A percentile compares a stretch with the other conserved stretches of the same genome.
Conservation (phyloP, 1,284 basidiomycete genomes). For the Phellopilus nigrolimitatus region DNA sequence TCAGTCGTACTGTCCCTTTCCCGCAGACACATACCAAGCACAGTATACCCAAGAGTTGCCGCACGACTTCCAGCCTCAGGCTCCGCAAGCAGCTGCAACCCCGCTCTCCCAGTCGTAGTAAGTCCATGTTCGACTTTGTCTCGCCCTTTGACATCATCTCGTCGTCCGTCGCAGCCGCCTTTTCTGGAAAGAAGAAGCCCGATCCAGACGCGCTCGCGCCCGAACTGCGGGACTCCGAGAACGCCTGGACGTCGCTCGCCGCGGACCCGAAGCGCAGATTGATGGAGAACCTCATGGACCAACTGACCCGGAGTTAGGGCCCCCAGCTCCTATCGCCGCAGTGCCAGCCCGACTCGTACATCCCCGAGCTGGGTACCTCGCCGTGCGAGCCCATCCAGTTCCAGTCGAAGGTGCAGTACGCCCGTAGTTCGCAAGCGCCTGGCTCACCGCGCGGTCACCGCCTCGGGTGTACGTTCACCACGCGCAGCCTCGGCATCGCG, state of each 20-base stretch:
- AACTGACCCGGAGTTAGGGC: slow-evolving; percentile 51
- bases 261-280: slow-evolving; percentile 71
- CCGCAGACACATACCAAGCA: slow-evolving; percentile 17
- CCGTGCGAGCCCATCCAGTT: slow-evolving; percentile 38
- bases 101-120: slow-evolving; percentile 61
- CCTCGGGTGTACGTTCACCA: slow-evolving; percentile 41
- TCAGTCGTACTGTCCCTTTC: slow-evolving; percentile 14
- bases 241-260: slow-evolving; percentile 46
- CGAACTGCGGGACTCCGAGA: slow-evolving; percentile 47
- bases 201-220: slow-evolving; percentile 34
- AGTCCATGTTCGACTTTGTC: slow-evolving; percentile 77
- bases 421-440: slow-evolving; percentile 43
- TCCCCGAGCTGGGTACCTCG: slow-evolving; percentile 21
- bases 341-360: slow-evolving; percentile 41
- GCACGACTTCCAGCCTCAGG: slow-evolving; percentile 26
- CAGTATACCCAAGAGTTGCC: slow-evolving; percentile 38
- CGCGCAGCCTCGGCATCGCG: slow-evolving; percentile 28
- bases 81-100: slow-evolving; percentile 36
- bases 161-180: slow-evolving; percentile 38
- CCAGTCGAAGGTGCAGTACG: slow-evolving; percentile 40
- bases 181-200: slow-evolving; percentile 58
- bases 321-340: slow-evolving; percentile 33
- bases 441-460: slow-evolving; percentile 62
- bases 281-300: slow-evolving; percentile 72
- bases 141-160: slow-evolving; percentile 75